These are phyloP conservation scores for Xylogone sp. DNA, from an alignment of 2,329 filamentous ascomycete species.

Conservation along the genomic window DNA sequence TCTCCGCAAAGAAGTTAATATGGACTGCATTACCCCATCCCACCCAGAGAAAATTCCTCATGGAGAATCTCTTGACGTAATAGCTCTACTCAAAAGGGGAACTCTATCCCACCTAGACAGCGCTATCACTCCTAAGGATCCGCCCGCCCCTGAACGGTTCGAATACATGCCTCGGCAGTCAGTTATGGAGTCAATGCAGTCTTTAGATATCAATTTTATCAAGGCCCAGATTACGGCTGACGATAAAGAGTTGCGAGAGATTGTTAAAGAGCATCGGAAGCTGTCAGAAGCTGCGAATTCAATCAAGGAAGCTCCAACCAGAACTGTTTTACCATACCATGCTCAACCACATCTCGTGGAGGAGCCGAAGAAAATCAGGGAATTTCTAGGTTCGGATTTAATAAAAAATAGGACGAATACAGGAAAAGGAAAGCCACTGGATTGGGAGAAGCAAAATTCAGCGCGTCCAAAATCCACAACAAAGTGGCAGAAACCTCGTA, in stretches of 20 bases:
- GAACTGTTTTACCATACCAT: constrained; percentile 21
- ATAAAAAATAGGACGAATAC: constrained; percentile 13
- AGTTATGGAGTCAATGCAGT: constrained; percentile 72
- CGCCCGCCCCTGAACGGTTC: constrained; percentile 58
- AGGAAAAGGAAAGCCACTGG: constrained; percentile 15
- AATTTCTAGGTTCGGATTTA: constrained; percentile 13
- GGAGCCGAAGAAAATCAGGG: constrained; percentile 17
- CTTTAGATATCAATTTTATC: constrained; percentile 58
- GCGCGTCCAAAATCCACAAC: constrained; percentile 9
- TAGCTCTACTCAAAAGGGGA: constrained; percentile 71
- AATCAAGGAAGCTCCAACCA: constrained; percentile 10
- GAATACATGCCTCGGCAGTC: constrained; percentile 67
- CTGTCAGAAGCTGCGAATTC: constrained; percentile 4
- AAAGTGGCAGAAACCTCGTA: constrained; percentile 10
- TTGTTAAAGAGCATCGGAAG: constrained; percentile 53
- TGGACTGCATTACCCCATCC: constrained; percentile 93
- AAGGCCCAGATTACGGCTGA: constrained; percentile 77
- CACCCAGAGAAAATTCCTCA: constrained; percentile 74
- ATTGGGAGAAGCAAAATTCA: constrained; percentile 15
- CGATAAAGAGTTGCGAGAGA: constrained; percentile 69
- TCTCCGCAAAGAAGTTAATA: constrained; percentile 95
- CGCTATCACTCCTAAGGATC: constrained; percentile 48
- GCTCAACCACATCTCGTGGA: constrained; percentile 18
- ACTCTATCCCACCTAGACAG: constrained; percentile 65
- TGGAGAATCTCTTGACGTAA: constrained; percentile 85